Base-by-base conservation (phyloP, 2,329 filamentous ascomycete genomes). In the Arthrobotrys pseudoclavata region DNA sequence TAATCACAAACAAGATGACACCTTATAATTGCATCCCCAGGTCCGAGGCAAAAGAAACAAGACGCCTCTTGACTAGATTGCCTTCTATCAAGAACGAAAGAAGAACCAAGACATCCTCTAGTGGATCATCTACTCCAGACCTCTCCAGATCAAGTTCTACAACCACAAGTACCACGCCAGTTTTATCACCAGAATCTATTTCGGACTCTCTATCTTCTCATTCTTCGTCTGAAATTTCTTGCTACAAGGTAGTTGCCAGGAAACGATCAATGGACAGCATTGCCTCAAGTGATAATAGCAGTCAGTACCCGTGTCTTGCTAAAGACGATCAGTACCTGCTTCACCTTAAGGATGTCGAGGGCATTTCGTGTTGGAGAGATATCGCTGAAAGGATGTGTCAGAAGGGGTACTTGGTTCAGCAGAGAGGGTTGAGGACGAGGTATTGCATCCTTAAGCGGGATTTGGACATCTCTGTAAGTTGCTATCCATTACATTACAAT, bases 1-100 rank as follows among this genome's bases (percentile, higher is more conserved):
- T 71, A 55, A 71, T 77, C 62, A 77, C 74, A 67, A 77, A 77
- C 61, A 77, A 77, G 52, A 77, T 77, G 74, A 68, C 67, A 26
- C 61, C 74, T 34, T 77, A 67, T 66, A 77, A 77, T n/a, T 77
- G 67, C 34, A 63, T 77, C 60, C 50, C 34, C 61, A 70, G 52
- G 52, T 29, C 24, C 34, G 74, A 77, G 45, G 61, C 22, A 15
- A 77, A 20, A 45, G 74, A 77, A 31, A 31, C 55, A 26, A 67
- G 24, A 71, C 74, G 74, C 24, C 45, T 77, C 22, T 70, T 77
- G 18, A 71, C 67, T 52, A 70, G 67, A 57, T 31, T 77, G 10
- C 74, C 74, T 40, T 77, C 74, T 9, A 62, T 77, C 37, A 77
- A 77, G 67, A 71, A 77, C 67, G 74, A 77, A 29, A 53, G 74